Evolutionary conservation across 331 rosid genomes (phyloP), one percentile per base, ranked within the genome.

Genomic region (Malus hybrid): DNA sequence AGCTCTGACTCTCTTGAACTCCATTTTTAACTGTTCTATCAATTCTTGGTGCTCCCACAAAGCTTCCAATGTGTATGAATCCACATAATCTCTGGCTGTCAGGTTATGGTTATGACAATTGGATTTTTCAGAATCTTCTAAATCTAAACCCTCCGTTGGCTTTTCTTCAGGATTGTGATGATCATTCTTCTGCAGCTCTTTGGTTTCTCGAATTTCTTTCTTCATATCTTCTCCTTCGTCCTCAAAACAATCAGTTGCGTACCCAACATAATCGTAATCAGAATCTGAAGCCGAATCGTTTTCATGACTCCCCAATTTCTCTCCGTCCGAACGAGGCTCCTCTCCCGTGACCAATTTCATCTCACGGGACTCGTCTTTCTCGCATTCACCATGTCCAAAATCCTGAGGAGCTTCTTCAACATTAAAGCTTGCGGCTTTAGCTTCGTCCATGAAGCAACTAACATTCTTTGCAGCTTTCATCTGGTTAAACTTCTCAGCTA

Each of bases 21-120:
- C 97, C 91, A 87, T 87, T 77, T 90, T 92, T 61, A 94, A 63
- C 67, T 94, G 97, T 72, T 91, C 96, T 20, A 94, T 72, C 79
- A 92, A 82, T 12, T 94, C 96, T 54, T 94, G 97, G 81, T 92
- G 93, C 11, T 94, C 97, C 97, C 96, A 94, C 62, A 88, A 75
- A 4, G 88, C 78, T 67, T 91, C 99, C 68, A 93, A 86, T 62
- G 79, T 81, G 71, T 81, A 86, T 14, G 90, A 84, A 32, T 93
- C 96, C 54, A 87, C 97, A 4, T 55, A 69, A 61, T 73, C 85
- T 73, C 73, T 81, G 18, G 74, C 73, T 61, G 69, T 15, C 48
- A 34, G 34, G 20, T 61, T 5, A 48, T 3, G 1, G 1, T 48
- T 60, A 31, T 74, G 66, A 27, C 82, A 78, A 71, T 69, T 77